Percentiles rank a stretch among this genome's conserved stretches.
Evolutionary conservation across 2,329 filamentous ascomycete genomes (phyloP).

Genomic region (Aspergillus fumigatiaffinis): DNA sequence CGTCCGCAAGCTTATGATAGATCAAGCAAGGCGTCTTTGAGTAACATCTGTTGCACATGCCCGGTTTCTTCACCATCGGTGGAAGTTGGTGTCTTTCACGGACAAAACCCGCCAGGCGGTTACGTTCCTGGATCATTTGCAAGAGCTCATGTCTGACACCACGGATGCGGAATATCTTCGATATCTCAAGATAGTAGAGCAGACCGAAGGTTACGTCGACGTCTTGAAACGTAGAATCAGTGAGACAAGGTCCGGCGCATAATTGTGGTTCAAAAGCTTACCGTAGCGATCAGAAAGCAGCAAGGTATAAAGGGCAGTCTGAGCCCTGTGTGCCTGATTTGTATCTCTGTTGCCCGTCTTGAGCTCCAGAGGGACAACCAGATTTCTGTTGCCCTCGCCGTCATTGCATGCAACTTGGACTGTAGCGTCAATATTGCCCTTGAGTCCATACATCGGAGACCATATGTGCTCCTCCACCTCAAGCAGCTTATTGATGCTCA

Average conservation of each 20-base stretch:
- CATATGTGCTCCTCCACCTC: constrained; percentile 98
- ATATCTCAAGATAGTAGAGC: constrained; percentile 91
- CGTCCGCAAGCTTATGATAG: constrained; percentile 86
- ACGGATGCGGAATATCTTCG: constrained; percentile 78
- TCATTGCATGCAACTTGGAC: constrained; percentile 82
- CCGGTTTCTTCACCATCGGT: constrained; percentile 76
- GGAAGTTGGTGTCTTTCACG: constrained; percentile 79
- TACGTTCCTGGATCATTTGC: constrained; percentile 96
- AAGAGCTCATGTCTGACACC: constrained; percentile 82
- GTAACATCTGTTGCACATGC: constrained; percentile 82
- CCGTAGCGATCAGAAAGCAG: constrained; percentile 87
- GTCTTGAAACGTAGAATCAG: constrained; percentile 47
- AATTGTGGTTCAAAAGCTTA: constrained; percentile 26
- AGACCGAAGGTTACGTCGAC: constrained; percentile 86
- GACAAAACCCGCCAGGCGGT: constrained; percentile 80
- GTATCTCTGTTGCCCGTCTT: constrained; percentile 84
- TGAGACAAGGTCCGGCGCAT: constrained; percentile 11
- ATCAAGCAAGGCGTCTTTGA: constrained; percentile 87
- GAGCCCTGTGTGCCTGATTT: constrained; percentile 79
- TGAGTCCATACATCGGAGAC: constrained; percentile 96
- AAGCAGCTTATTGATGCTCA: constrained; percentile 89
- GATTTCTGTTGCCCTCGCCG: constrained; percentile 58
- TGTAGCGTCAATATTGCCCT: constrained; percentile 96
- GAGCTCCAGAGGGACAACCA: constrained; percentile 90
- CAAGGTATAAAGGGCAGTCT: constrained; percentile 91